Percentiles rank a stretch among this genome's conserved stretches.
Conservation (phyloP, 2,329 filamentous ascomycete genomes). For the Fusarium incarnatum region DNA sequence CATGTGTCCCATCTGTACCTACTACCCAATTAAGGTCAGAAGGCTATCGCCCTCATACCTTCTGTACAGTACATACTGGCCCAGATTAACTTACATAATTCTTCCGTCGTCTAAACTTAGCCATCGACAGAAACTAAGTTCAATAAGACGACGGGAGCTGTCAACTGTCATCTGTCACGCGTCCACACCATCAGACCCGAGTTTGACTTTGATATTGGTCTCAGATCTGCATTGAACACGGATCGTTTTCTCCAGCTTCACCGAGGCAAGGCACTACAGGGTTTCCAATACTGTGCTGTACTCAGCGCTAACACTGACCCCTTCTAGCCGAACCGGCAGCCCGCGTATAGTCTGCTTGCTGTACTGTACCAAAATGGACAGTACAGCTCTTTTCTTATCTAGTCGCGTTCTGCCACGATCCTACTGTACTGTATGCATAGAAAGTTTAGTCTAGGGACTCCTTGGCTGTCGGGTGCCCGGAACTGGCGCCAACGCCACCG, state of each 20-base stretch:
- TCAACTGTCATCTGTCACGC: constrained; percentile 14
- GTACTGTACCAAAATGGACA: background rate
- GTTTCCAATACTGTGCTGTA: background rate
- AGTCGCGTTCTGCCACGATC: background rate
- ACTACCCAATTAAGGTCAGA: constrained; percentile 7
- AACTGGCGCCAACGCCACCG: constrained; percentile 23
- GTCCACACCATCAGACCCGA: background rate
- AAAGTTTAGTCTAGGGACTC: constrained; percentile 2
- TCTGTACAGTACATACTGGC: background rate
- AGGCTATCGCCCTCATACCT: background rate
- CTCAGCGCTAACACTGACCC: background rate
- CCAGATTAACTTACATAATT: background rate
- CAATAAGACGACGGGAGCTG: constrained; percentile 1
- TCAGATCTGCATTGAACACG: constrained; percentile 1
- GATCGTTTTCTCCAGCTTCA: background rate
- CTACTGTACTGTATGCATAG: background rate
- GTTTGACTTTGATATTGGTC: background rate
- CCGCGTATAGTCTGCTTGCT: background rate
- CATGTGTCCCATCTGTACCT: background rate
- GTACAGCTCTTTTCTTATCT: background rate
- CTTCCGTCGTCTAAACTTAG: background rate
- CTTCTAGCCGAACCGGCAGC: background rate
- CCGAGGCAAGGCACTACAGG: background rate
- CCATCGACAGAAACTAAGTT: background rate
- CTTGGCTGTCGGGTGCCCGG: background rate